Evolutionary conservation across 2,329 filamentous ascomycete species (phyloP).

Genomic region (Diplodia mutila): DNA sequence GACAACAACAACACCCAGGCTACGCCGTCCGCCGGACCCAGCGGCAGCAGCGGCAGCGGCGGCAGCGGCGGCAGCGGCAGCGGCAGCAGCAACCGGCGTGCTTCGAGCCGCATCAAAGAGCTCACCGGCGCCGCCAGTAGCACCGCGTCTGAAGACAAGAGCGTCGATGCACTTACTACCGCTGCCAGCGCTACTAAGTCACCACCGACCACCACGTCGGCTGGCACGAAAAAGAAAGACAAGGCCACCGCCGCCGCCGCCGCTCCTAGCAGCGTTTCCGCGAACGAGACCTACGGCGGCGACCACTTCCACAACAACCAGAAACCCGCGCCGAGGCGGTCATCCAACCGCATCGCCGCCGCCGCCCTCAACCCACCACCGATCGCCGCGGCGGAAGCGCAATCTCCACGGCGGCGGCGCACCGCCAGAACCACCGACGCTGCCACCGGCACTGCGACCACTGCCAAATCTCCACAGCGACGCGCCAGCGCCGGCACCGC

Average conservation of each 20-base stretch:
- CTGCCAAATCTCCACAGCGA: too few relatives aligned
- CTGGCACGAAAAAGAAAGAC: neutral
- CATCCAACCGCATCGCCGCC: too few relatives aligned
- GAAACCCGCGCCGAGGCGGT: too few relatives aligned
- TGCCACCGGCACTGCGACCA: too few relatives aligned
- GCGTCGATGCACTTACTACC: neutral
- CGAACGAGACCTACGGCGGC: neutral
- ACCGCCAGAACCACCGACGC: too few relatives aligned
- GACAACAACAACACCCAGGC: neutral
- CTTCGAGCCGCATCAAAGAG: neutral
- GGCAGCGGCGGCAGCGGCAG: too few relatives aligned
- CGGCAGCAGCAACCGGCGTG: neutral
- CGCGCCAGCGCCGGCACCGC: too few relatives aligned
- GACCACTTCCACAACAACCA: too few relatives aligned
- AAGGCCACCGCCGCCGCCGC: neutral
- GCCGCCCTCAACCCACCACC: too few relatives aligned
- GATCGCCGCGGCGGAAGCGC: too few relatives aligned
- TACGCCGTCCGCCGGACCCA: neutral
- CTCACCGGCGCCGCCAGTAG: neutral
- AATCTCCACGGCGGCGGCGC: too few relatives aligned
- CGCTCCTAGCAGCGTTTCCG: neutral
- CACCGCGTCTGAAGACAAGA: neutral
- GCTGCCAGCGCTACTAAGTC: neutral
- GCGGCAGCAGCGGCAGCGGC: too few relatives aligned
- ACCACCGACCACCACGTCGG: neutral